Evolutionary conservation across 2,329 filamentous ascomycete species (phyloP).

Genomic region (Hypoxylon sp.): DNA sequence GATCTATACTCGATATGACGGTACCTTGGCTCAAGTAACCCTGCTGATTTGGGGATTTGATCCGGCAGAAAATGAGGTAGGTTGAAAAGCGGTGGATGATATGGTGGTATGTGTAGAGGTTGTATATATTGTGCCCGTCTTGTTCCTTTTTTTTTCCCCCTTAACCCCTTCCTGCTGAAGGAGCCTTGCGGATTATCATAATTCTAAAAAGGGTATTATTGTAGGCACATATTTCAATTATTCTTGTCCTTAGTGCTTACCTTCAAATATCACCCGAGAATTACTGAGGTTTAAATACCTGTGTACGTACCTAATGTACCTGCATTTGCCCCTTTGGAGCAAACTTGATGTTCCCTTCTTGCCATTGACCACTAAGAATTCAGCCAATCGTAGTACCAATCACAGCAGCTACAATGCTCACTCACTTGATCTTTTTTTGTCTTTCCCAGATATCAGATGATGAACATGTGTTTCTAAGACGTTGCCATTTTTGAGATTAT

Average conservation of each 20-base stretch:
- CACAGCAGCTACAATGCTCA: background rate
- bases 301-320: background rate
- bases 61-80: slow-evolving; percentile 35
- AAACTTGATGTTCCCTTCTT: background rate
- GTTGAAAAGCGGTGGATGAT: slow-evolving; percentile 26
- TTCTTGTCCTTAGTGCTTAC: background rate
- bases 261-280: background rate
- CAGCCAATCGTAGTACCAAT: background rate
- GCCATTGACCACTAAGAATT: background rate
- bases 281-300: background rate
- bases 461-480: background rate
- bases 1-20: slow-evolving; percentile 3
- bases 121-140: background rate
- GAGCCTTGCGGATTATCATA: background rate
- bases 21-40: slow-evolving; percentile 10
- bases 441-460: background rate
- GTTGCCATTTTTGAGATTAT: background rate
- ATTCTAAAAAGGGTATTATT: background rate
- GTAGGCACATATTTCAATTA: background rate
- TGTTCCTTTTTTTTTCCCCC: background rate
- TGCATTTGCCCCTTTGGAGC: background rate
- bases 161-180: background rate
- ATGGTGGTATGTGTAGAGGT: background rate
- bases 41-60: slow-evolving; percentile 9
- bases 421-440: background rate